phyloP scores from a whole-genome alignment of 148 eudicot genomes.

The Amaranthus cruentus region DNA sequence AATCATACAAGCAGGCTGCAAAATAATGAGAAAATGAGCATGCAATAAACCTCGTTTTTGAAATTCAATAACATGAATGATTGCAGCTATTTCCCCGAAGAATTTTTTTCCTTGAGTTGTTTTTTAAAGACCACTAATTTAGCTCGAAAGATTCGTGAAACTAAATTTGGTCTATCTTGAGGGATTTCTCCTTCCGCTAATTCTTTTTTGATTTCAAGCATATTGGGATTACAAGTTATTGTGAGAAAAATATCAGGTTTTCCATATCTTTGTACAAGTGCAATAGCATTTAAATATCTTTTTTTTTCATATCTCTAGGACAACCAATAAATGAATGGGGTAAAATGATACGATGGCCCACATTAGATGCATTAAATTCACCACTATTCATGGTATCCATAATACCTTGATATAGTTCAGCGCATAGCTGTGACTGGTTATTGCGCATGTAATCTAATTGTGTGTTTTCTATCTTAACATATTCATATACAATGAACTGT shows the following conservation, averaged over 20 bases:
- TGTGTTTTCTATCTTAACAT: background rate
- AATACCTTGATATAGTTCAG: background rate
- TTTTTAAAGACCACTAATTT: background rate
- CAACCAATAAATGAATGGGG: conserved; percentile 6
- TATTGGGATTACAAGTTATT: conserved; percentile 9
- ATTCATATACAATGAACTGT: background rate
- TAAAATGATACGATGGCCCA: background rate
- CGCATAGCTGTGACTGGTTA: background rate
- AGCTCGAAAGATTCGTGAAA: background rate
- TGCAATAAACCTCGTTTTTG: background rate
- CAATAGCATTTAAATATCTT: background rate
- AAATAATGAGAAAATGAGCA: background rate
- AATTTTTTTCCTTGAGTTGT: background rate
- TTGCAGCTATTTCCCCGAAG: background rate
- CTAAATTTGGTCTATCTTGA: background rate
- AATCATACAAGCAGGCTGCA: background rate
- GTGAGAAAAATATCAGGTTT: conserved; percentile 13
- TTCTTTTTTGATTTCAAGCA: background rate
- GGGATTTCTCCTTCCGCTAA: background rate
- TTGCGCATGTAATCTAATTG: background rate
- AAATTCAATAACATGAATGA: background rate
- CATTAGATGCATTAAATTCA: background rate
- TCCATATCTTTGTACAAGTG: conserved; percentile 1
- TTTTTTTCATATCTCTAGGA: background rate
- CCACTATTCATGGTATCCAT: background rate